Evolutionary conservation across 768 basidiomycete genomes (phyloP).

Genomic region (Multifurca ochricompacta): DNA sequence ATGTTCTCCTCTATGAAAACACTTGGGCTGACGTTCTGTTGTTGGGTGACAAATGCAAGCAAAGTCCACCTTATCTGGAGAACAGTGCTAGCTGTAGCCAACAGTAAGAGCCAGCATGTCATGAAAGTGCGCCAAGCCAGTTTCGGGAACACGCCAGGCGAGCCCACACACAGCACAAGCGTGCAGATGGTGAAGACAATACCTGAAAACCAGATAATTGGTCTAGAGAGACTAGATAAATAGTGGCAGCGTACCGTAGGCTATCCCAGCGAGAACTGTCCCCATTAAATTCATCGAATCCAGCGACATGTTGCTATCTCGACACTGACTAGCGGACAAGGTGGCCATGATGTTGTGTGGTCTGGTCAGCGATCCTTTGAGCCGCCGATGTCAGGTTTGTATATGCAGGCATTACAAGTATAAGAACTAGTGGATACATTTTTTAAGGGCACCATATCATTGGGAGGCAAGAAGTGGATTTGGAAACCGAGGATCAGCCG

Average conservation of each 20-base stretch:
- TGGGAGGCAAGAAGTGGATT: not conserved
- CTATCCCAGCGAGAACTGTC: slow-evolving; percentile 22
- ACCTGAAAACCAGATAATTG: slow-evolving; percentile 12
- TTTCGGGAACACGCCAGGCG: not conserved
- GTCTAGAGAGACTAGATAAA: not conserved
- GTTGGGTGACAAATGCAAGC: slow-evolving; percentile 24
- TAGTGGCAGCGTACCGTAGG: slow-evolving; percentile 22
- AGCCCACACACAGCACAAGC: slow-evolving; percentile 1
- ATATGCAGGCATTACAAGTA: slow-evolving; percentile 8
- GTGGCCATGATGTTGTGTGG: slow-evolving; percentile 1
- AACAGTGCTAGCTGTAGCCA: slow-evolving; percentile 7
- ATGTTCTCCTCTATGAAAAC: slow-evolving; percentile 22
- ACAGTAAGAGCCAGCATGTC: slow-evolving; percentile 13
- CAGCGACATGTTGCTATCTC: slow-evolving; percentile 2
- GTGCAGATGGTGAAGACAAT: slow-evolving; percentile 17
- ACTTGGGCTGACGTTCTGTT: slow-evolving; percentile 21
- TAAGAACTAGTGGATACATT: slow-evolving; percentile 14
- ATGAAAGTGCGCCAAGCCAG: slow-evolving; percentile 2
- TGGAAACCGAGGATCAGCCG: no score
- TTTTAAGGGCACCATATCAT: not conserved
- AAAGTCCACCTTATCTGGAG: slow-evolving; percentile 19
- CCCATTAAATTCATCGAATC: slow-evolving; percentile 21
- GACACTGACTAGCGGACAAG: not conserved
- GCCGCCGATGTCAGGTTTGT: not conserved
- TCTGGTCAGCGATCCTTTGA: not conserved